Percentiles rank a stretch among this genome's conserved stretches.
Evolutionary conservation across 345 rosid genomes (phyloP).

Genomic region (Salix exigua): DNA sequence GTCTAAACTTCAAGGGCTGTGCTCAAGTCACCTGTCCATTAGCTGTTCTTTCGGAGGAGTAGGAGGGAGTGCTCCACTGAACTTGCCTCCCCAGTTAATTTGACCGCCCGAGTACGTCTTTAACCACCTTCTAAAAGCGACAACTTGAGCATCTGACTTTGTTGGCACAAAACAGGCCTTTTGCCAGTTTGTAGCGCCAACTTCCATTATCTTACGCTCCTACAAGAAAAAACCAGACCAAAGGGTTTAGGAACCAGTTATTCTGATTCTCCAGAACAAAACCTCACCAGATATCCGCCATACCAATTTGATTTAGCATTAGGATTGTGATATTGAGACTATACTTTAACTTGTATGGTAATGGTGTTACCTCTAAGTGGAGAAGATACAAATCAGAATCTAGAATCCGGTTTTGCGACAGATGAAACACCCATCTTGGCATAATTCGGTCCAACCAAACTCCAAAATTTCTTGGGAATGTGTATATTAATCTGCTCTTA

Average conservation of each 20-base stretch:
- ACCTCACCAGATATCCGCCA: too few species aligned
- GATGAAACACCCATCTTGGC: conserved; percentile 84
- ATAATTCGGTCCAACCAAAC: conserved; percentile 59
- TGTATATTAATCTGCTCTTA: conserved; percentile 70
- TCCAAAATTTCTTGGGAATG: conserved; percentile 73
- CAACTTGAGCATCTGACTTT: conserved; percentile 68
- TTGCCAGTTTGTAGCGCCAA: conserved; percentile 69
- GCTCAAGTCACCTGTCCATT: conserved; percentile 56
- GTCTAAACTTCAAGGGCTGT: neutral
- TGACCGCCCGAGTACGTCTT: conserved; percentile 61
- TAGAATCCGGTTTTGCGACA: conserved; percentile 62
- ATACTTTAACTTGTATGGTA: neutral
- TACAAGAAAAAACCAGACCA: conserved; percentile 2
- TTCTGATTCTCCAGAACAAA: too few species aligned
- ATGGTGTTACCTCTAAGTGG: conserved; percentile 64
- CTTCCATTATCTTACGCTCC: conserved; percentile 76
- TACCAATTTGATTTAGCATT: too few species aligned
- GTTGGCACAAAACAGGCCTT: conserved; percentile 82
- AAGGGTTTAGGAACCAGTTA: too few species aligned
- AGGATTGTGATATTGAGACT: too few species aligned
- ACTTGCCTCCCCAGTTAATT: conserved; percentile 74
- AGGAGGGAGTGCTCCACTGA: conserved; percentile 56
- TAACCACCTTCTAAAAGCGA: conserved; percentile 72
- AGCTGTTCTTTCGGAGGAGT: conserved; percentile 70
- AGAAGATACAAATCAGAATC: conserved; percentile 88